phyloP scores from a whole-genome alignment of 257 asterid genomes.

The Solanum appendiculatum region DNA sequence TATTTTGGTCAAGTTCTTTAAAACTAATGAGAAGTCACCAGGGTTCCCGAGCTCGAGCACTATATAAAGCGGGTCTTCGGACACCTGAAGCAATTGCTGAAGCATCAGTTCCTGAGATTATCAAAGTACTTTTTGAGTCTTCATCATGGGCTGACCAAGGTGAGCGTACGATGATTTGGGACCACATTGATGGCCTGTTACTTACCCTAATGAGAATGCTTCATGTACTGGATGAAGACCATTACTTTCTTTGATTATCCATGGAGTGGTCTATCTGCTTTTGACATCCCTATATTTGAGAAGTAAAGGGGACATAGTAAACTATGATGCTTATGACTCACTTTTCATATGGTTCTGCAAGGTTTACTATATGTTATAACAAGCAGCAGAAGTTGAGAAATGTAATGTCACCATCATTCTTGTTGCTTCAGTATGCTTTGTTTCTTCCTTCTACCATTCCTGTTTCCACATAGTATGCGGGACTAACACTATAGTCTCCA shows the following conservation, averaged over 20 bases:
- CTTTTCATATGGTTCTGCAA: neutral
- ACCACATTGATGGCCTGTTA: neutral
- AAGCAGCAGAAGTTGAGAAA: neutral
- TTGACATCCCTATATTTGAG: neutral
- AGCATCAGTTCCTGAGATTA: conserved; percentile 82
- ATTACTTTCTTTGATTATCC: neutral
- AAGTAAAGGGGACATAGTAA: neutral
- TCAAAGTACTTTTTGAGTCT: conserved; percentile 84
- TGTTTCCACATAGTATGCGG: neutral
- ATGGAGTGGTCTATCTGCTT: neutral
- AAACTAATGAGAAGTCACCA: conserved; percentile 17
- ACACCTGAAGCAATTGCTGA: conserved; percentile 96
- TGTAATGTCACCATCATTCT: neutral
- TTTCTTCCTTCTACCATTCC: neutral
- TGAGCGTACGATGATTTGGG: conserved; percentile 4
- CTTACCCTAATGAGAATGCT: neutral
- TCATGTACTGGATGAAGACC: neutral
- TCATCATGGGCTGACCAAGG: conserved; percentile 77
- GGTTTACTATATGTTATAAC: neutral
- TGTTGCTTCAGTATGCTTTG: neutral
- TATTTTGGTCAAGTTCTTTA: conserved; percentile 11
- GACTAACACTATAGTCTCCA: neutral
- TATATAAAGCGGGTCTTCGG: conserved; percentile 88
- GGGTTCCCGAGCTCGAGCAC: conserved; percentile 99
- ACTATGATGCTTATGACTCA: neutral